Percentiles rank a stretch among this genome's conserved stretches.
Evolutionary conservation across 139 green algal species (phyloP).

Genomic region (Diplosphaera chodatii): DNA sequence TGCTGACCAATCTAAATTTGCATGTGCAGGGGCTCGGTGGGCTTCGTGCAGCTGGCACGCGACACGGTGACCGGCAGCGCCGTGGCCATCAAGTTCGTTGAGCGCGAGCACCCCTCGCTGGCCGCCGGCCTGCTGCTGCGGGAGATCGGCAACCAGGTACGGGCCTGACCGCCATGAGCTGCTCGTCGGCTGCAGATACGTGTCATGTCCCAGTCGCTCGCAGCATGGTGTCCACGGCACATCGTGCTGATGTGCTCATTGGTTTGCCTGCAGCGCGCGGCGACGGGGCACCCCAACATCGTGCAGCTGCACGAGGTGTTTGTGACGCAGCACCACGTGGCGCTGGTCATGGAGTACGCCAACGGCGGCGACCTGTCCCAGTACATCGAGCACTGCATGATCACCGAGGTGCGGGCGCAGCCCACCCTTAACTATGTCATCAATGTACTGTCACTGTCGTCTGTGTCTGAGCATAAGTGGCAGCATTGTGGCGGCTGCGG

Average conservation of each 20-base stretch:
- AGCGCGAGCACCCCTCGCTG: conserved; percentile 14
- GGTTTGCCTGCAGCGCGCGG: background rate
- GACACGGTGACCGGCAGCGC: conserved; percentile 2
- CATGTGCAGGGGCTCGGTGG: background rate
- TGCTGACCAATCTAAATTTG: too few species aligned
- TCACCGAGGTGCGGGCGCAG: background rate
- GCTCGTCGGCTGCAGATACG: too few species aligned
- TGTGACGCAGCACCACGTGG: conserved; percentile 56
- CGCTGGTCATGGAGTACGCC: conserved; percentile 79
- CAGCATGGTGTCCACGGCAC: background rate
- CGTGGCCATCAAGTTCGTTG: conserved; percentile 36
- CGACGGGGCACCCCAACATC: conserved; percentile 23
- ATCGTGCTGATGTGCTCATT: too few species aligned
- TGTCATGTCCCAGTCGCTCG: too few species aligned
- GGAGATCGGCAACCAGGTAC: conserved; percentile 17
- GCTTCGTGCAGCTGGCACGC: conserved; percentile 2
- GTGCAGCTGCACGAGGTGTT: conserved; percentile 31
- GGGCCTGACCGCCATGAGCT: conserved; percentile 24
- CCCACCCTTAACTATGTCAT: too few species aligned
- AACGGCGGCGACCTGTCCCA: conserved; percentile 66
- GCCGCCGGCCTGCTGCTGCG: background rate
- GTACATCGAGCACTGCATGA: conserved; percentile 40
- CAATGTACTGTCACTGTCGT: too few species aligned
- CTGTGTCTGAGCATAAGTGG: too few species aligned
- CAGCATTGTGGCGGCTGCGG: too few species aligned